Evolutionary conservation across 1,284 basidiomycete genomes (phyloP).

Genomic region (Pseudozyma thailandica): DNA sequence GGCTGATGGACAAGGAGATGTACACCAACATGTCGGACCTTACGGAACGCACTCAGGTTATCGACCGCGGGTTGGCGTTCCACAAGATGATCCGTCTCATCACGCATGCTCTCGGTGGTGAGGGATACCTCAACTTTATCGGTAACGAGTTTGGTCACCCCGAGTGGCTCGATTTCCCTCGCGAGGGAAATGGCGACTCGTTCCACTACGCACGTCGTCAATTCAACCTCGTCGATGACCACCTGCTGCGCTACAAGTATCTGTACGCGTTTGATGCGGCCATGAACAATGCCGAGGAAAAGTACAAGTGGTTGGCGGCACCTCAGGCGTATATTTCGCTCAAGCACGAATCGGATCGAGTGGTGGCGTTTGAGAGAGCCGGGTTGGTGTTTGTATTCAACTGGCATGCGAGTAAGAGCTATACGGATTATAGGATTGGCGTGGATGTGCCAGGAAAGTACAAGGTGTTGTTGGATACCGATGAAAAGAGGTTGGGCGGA

Average conservation of each 20-base stretch:
- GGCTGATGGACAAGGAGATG: conserved; percentile 99
- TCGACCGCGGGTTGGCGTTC: conserved; percentile 87
- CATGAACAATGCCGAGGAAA: conserved; percentile 87
- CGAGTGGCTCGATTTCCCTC: conserved; percentile 99
- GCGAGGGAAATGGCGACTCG: conserved; percentile 91
- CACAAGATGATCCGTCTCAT: conserved; percentile 97
- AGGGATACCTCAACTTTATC: conserved; percentile 97
- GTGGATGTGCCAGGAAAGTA: conserved; percentile 89
- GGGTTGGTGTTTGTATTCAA: conserved; percentile 95
- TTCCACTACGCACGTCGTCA: conserved; percentile 90
- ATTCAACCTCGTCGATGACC: conserved; percentile 92
- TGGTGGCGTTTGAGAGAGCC: conserved; percentile 91
- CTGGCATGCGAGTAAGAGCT: conserved; percentile 88
- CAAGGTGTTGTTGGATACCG: conserved; percentile 80
- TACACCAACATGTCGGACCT: conserved; percentile 83
- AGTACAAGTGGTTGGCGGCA: conserved; percentile 84
- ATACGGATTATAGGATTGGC: conserved; percentile 91
- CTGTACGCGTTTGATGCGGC: conserved; percentile 90
- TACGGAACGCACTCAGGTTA: conserved; percentile 82
- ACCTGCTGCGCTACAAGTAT: conserved; percentile 85
- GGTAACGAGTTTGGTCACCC: conserved; percentile 98
- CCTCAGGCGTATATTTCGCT: conserved; percentile 76
- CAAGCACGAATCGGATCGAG: conserved; percentile 78
- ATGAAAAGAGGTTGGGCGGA: conserved; percentile 82
- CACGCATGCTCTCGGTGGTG: conserved; percentile 90